Evolutionary conservation across 2,329 filamentous ascomycete genomes (phyloP).

Genomic region (Gnomoniopsis sp.): DNA sequence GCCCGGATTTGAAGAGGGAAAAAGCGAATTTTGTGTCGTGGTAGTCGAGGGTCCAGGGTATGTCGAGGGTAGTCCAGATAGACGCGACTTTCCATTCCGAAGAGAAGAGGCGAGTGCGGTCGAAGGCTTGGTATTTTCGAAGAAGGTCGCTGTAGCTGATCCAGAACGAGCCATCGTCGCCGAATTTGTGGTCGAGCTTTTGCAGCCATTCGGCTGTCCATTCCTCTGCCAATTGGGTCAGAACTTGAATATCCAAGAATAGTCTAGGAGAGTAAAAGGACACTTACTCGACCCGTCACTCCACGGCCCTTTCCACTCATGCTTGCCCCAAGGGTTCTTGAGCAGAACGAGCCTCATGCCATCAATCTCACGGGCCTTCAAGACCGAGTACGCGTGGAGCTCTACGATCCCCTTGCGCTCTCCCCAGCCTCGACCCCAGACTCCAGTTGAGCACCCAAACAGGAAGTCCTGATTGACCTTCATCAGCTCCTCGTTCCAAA

Average conservation of each 20-base stretch:
- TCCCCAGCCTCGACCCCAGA: constrained; percentile 61
- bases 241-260: background rate
- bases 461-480: constrained; percentile 78
- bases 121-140: constrained; percentile 58
- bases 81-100: constrained; percentile 55
- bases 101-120: constrained; percentile 61
- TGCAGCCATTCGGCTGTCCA: constrained; percentile 57
- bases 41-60: constrained; percentile 60
- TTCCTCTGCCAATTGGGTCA: constrained; percentile 37
- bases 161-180: constrained; percentile 62
- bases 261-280: background rate
- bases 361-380: constrained; percentile 48
- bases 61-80: constrained; percentile 59
- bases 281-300: constrained; percentile 24
- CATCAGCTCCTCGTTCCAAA: constrained; percentile 79
- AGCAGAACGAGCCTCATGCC: constrained; percentile 49
- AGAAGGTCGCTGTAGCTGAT: constrained; percentile 61
- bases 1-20: constrained; percentile 51
- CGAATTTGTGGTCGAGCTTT: constrained; percentile 57
- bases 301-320: constrained; percentile 61
- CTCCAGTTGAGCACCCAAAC: constrained; percentile 66
- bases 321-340: constrained; percentile 59
- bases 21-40: constrained; percentile 59
- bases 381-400: constrained; percentile 58
- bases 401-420: constrained; percentile 56